A percentile compares a stretch with the other conserved stretches of the same genome.
These are phyloP conservation scores for Jamesozyma lodderae DNA, from an alignment of 805 yeast species.

Conservation along the genomic window DNA sequence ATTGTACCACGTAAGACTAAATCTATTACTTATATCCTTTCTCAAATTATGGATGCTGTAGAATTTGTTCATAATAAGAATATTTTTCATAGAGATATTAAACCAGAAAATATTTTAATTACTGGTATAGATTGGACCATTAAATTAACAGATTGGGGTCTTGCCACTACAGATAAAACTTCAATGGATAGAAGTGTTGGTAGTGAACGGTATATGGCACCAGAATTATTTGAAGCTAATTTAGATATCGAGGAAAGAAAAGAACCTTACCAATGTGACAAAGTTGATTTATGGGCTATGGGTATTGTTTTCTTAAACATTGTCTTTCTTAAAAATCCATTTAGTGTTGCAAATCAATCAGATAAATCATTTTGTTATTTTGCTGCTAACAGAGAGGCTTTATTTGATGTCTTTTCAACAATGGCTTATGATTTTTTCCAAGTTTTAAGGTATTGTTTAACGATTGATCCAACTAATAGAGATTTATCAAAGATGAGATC, in stretches of 20 bases:
- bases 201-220: conserved; percentile 89
- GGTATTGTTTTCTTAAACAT: conserved; percentile 77
- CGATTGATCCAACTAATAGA: conserved; percentile 83
- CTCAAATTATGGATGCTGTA: conserved; percentile 62
- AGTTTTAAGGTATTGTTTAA: conserved; percentile 67
- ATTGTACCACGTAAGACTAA: conserved; percentile 47
- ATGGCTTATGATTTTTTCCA: conserved; percentile 81
- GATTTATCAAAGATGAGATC: conserved; percentile 50
- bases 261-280: conserved; percentile 63
- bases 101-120: conserved; percentile 69
- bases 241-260: conserved; percentile 32
- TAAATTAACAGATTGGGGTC: conserved; percentile 70
- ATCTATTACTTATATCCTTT: conserved; percentile 44
- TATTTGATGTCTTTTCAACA: conserved; percentile 84
- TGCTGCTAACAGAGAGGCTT: conserved; percentile 77
- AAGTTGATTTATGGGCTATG: conserved; percentile 82
- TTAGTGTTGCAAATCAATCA: conserved; percentile 65
- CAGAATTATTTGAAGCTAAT: conserved; percentile 65
- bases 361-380: conserved; percentile 81
- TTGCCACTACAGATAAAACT: conserved; percentile 43
- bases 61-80: conserved; percentile 60
- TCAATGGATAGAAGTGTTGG: conserved; percentile 80
- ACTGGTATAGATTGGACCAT: conserved; percentile 42
- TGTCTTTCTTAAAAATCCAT: conserved; percentile 85
- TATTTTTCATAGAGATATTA: conserved; percentile 77